Percentiles rank a stretch among this genome's conserved stretches.
phyloP scores from a whole-genome alignment of 2,329 filamentous ascomycete species.

The Mycosphaerella arachidis region DNA sequence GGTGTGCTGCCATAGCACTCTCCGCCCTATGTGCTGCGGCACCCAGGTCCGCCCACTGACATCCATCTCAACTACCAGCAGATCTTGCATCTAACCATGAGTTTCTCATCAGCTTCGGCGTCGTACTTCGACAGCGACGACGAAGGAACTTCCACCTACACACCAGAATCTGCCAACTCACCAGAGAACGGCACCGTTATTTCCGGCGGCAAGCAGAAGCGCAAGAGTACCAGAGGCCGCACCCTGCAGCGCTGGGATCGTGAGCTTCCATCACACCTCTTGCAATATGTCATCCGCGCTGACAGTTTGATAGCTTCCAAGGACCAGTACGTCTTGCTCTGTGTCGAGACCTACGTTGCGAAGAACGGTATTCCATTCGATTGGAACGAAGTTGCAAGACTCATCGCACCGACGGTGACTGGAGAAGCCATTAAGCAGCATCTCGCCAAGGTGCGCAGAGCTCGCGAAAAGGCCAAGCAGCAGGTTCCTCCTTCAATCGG shows the following conservation, averaged over 20 bases:
- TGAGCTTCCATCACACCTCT: constrained; percentile 10
- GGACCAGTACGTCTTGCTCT: constrained; percentile 26
- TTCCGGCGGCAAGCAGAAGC: neutral
- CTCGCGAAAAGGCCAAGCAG: constrained; percentile 11
- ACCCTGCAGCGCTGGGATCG: constrained; percentile 26
- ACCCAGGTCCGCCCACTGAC: neutral
- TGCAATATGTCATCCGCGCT: constrained; percentile 2
- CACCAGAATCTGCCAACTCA: neutral
- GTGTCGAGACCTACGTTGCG: constrained; percentile 18
- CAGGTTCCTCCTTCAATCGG: constrained; percentile 19
- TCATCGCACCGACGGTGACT: constrained; percentile 7
- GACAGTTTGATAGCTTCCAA: constrained; percentile 13
- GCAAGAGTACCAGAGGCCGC: constrained; percentile 19
- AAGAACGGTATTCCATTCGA: constrained; percentile 15
- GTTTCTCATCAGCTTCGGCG: neutral
- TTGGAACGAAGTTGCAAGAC: constrained; percentile 18
- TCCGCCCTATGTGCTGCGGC: neutral
- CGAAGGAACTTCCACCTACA: neutral
- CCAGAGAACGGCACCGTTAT: neutral
- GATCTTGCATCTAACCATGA: neutral
- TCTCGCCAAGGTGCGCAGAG: constrained; percentile 22
- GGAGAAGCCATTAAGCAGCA: constrained; percentile 27
- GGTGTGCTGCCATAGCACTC: neutral
- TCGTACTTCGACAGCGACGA: neutral
- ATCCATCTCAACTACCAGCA: neutral